A percentile compares a stretch with the other conserved stretches of the same genome.
These are phyloP conservation scores for Aureobasidium sp. DNA, from an alignment of 2,329 filamentous ascomycete species.

Conservation along the genomic window DNA sequence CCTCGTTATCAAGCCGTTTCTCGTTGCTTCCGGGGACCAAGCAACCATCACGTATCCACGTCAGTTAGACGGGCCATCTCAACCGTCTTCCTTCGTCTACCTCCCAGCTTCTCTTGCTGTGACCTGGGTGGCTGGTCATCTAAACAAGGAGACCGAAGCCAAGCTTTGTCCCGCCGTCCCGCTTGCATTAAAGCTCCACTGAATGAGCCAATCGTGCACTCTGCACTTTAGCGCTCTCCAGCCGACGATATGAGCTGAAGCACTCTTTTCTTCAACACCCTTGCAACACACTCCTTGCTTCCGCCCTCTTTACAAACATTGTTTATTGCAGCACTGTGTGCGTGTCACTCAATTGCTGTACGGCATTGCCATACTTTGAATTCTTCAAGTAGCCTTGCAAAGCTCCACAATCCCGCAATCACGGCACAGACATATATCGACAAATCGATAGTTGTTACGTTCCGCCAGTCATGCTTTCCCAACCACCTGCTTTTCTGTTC, in stretches of 20 bases:
- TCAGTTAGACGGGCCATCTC: neutral
- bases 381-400: too few species aligned
- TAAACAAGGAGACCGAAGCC: too few species aligned
- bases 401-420: too few species aligned
- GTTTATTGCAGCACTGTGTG: neutral
- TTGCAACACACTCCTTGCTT: neutral
- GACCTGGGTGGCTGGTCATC: neutral
- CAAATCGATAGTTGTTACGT: too few species aligned
- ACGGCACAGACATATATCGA: too few species aligned
- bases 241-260: neutral
- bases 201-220: neutral
- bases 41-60: neutral
- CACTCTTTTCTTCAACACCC: neutral
- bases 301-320: neutral
- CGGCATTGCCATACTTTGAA: too few species aligned
- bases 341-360: too few species aligned
- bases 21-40: neutral
- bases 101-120: neutral
- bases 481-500: neutral
- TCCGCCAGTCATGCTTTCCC: neutral
- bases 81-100: neutral
- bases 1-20: neutral
- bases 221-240: neutral
- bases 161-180: neutral
- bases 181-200: too few species aligned